Evolutionary conservation across 257 asterid genomes (phyloP).

Genomic region (Ophiorrhiza pumila): DNA sequence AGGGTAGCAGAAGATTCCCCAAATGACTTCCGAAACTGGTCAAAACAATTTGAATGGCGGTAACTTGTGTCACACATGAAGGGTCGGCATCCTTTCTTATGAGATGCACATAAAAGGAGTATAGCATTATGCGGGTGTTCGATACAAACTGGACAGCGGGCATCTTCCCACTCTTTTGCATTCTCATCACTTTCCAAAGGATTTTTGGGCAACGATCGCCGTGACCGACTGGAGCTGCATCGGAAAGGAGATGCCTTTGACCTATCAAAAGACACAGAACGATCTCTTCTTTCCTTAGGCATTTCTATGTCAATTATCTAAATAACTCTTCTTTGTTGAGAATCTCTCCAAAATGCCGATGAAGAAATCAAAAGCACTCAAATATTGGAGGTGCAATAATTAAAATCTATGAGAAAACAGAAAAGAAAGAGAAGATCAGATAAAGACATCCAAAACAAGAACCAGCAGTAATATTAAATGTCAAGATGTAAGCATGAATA

Average conservation of each 20-base stretch:
- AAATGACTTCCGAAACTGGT: constrained; percentile 68
- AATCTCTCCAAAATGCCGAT: neutral
- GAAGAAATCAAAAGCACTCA: neutral
- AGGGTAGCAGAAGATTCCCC: constrained; percentile 30
- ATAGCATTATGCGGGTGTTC: constrained; percentile 93
- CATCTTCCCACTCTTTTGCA: constrained; percentile 74
- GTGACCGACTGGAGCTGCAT: constrained; percentile 52
- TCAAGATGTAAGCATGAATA: neutral
- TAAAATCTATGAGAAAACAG: neutral
- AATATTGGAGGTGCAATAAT: neutral
- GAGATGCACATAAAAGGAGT: constrained; percentile 79
- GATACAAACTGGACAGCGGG: constrained; percentile 92
- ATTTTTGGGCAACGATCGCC: constrained; percentile 32
- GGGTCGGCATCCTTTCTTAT: constrained; percentile 84
- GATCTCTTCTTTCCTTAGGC: constrained; percentile 78
- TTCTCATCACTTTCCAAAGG: constrained; percentile 59
- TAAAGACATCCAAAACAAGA: neutral
- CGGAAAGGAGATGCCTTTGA: constrained; percentile 58
- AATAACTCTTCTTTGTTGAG: constrained; percentile 4
- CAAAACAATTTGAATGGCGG: constrained; percentile 89
- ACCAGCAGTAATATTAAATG: neutral
- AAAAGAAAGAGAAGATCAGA: neutral
- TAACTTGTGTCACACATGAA: constrained; percentile 96
- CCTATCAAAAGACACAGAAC: constrained; percentile 64
- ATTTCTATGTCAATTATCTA: constrained; percentile 30